Conservation (phyloP, 768 basidiomycete genomes). For the Boletus vinaceobasis region DNA sequence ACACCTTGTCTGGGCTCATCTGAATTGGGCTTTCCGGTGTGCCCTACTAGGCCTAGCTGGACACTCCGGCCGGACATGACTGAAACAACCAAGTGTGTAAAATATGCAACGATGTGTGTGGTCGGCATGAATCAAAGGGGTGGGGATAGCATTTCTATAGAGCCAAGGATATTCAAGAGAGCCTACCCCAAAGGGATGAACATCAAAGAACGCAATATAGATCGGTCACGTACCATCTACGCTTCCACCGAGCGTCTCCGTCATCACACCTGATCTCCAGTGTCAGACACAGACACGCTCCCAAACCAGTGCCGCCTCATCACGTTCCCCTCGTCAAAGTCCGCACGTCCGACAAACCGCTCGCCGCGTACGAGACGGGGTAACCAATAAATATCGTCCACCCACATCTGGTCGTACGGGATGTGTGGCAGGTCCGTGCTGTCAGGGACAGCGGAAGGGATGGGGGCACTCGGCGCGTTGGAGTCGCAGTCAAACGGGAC, state of each 20-base stretch:
- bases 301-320: slow-evolving; percentile 76
- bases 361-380: slow-evolving; percentile 49
- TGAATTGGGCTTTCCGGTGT: neutral
- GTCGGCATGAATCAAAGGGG: neutral
- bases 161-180: neutral
- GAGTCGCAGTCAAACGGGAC: neutral
- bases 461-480: too few species aligned
- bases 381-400: slow-evolving; percentile 66
- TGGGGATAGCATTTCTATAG: neutral
- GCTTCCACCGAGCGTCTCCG: neutral
- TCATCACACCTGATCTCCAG: neutral
- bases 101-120: neutral
- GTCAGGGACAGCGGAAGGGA: neutral
- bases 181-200: neutral
- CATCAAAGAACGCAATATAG: neutral
- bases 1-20: neutral
- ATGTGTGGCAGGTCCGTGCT: slow-evolving; percentile 36
- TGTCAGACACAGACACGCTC: neutral
- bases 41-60: neutral
- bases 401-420: slow-evolving; percentile 60
- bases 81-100: neutral
- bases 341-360: slow-evolving; percentile 48
- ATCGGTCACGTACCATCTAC: too few species aligned
- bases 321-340: slow-evolving; percentile 74
- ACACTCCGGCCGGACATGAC: neutral